A percentile compares a stretch with the other conserved stretches of the same genome.
Evolutionary conservation across 495 filamentous ascomycete genomes (phyloP).

Genomic region (Talaromyces ruber): DNA sequence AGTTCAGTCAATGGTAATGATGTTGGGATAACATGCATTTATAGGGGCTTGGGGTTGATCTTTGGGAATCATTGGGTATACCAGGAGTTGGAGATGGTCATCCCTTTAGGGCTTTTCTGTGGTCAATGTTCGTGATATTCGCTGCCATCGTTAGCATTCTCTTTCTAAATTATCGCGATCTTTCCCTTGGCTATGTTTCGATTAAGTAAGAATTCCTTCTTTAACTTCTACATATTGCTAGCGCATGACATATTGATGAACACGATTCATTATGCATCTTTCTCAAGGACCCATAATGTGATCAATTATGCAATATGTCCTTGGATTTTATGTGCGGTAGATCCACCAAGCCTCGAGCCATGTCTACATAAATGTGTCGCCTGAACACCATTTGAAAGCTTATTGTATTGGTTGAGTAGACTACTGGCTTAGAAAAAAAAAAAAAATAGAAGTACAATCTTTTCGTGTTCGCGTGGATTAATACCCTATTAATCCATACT

Average conservation of each 20-base stretch:
- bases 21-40: background rate
- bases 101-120: background rate
- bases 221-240: too few relatives aligned
- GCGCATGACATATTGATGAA: too few relatives aligned
- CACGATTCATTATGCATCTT: too few relatives aligned
- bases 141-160: background rate
- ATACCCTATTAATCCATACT: background rate
- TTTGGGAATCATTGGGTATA: background rate
- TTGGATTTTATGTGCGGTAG: too few relatives aligned
- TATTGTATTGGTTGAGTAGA: background rate
- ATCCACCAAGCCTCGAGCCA: too few relatives aligned
- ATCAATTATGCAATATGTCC: too few relatives aligned
- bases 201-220: too few relatives aligned
- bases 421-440: too few relatives aligned
- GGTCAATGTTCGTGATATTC: background rate
- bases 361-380: too few relatives aligned
- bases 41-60: background rate
- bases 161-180: background rate
- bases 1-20: background rate
- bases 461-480: background rate
- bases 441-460: background rate
- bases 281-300: too few relatives aligned
- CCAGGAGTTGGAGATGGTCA: background rate
- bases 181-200: background rate
- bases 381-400: too few relatives aligned